Evolutionary conservation across 1,284 basidiomycete species (phyloP).

Genomic region (Apiotrichum domesticum): DNA sequence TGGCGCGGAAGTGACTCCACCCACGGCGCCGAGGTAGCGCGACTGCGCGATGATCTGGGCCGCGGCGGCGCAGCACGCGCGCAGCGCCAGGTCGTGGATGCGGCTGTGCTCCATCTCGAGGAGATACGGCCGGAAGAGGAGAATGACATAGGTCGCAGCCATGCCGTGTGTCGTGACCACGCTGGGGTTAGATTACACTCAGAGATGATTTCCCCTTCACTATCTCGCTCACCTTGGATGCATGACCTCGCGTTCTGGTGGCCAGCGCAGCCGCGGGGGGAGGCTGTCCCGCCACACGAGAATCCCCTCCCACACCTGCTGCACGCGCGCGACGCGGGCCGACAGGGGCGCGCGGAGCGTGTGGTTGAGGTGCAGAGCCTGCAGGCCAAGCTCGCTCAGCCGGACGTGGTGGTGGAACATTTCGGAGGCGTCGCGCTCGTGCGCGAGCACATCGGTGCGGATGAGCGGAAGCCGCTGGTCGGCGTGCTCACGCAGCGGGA

Average conservation of each 20-base stretch:
- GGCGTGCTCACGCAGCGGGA: conserved; percentile 13
- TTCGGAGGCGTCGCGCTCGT: conserved; percentile 8
- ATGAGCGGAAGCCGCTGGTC: conserved; percentile 19
- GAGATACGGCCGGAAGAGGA: conserved; percentile 24
- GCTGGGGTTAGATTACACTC: not conserved
- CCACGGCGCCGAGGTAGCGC: conserved; percentile 12
- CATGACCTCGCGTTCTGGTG: conserved; percentile 12
- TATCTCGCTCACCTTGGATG: conserved; percentile 12
- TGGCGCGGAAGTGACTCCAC: conserved; percentile 10
- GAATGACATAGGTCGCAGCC: conserved; percentile 22
- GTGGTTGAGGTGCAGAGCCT: conserved; percentile 21
- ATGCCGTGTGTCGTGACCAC: conserved; percentile 20
- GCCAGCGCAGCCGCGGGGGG: conserved; percentile 15
- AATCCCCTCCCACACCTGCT: not conserved
- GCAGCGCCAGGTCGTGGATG: conserved; percentile 6
- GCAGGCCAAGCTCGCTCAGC: conserved; percentile 14
- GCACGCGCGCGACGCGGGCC: conserved; percentile 12
- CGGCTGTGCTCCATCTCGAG: conserved; percentile 16
- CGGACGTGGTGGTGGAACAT: conserved; percentile 15
- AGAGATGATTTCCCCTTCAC: no score
- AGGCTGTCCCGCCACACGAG: conserved; percentile 14
- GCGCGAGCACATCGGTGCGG: conserved; percentile 8
- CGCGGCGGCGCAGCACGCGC: conserved; percentile 13
- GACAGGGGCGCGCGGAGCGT: conserved; percentile 14
- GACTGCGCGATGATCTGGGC: conserved; percentile 17